Evolutionary conservation across 108 stramenopile species (phyloP), one percentile per base, ranked within the genome.

Genomic region (Hondaea fermentalgiana): DNA sequence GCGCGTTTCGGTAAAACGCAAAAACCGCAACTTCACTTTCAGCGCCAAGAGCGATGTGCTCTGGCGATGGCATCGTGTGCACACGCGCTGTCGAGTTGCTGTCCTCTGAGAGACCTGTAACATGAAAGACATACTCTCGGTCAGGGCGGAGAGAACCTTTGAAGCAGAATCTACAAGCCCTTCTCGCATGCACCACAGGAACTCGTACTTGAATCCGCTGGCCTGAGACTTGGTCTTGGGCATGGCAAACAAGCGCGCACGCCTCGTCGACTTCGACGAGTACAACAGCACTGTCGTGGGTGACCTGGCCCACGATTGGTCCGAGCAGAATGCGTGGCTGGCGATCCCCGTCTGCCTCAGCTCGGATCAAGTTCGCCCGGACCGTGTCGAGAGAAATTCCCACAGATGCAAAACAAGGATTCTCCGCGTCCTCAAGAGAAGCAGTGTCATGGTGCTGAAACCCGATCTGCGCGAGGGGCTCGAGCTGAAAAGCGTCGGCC

Each of bases 31-130:
- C 28, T 4, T 83, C 25, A 23, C 6, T 83, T 12, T 53, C 76
- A 17, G 76, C 76, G 2, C 51, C 76, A 6, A 83, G n/a, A 47
- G 25, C 64, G 10, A 69, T 17, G 42, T 69, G 25, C 42, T 69
- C 64, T 42, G 76, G 76, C 16, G 76, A 43, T 83, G 76, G 76
- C 76, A 83, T 83, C 17, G 76, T 83, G 6, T 23, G 76, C n/a
- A 8, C 45, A 23, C n/a, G n/a, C 23, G 76, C 76, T 45, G 12
- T 14, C 6, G 28, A 6, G 43, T 83, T 6, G 51, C 45, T 14
- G 49, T 53, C 51, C 35, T 35, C 35, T 35, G 35, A 35, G n/a
- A 83, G 45, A 16, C 76, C 76, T 16, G 12, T 17, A 35, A 83
- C 2, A 6, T 45, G 45, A 53, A 83, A n/a, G 49, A 12, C 23